phyloP scores from a whole-genome alignment of 306 rosid genomes.

The Hylodesmum podocarpum region DNA sequence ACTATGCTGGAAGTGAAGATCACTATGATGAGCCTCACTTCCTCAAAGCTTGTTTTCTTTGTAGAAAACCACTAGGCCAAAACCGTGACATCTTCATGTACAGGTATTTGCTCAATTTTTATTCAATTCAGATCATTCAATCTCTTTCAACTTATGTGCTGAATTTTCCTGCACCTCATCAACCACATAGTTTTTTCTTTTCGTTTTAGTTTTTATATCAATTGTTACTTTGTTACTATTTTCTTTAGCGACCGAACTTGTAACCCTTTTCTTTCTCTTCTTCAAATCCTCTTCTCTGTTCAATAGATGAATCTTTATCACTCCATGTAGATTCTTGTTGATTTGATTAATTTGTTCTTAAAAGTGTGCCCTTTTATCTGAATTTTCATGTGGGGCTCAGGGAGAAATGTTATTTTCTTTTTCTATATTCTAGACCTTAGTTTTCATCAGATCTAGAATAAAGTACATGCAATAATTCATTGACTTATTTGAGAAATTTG shows the following conservation, averaged over 20 bases:
- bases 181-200: too few species aligned
- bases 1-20: slow-evolving; percentile 48
- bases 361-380: background rate
- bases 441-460: slow-evolving; percentile 23
- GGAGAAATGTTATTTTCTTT: background rate
- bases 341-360: background rate
- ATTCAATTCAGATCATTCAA: background rate
- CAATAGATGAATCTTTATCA: too few species aligned
- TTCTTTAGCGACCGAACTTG: too few species aligned
- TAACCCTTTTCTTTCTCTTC: too few species aligned
- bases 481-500: background rate
- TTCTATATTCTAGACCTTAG: background rate
- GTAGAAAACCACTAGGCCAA: slow-evolving; percentile 63
- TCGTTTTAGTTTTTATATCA: too few species aligned
- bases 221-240: too few species aligned
- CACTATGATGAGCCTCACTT: slow-evolving; percentile 64
- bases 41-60: slow-evolving; percentile 82
- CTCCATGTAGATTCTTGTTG: slow-evolving; percentile 19
- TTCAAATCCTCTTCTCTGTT: too few species aligned
- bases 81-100: slow-evolving; percentile 92
- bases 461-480: background rate
- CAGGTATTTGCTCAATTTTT: slow-evolving; percentile 47
- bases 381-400: slow-evolving; percentile 17
- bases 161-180: too few species aligned
- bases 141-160: background rate